Base-by-base conservation (phyloP, 192 early-diverging fungal species). In the Coemansia sp. region DNA sequence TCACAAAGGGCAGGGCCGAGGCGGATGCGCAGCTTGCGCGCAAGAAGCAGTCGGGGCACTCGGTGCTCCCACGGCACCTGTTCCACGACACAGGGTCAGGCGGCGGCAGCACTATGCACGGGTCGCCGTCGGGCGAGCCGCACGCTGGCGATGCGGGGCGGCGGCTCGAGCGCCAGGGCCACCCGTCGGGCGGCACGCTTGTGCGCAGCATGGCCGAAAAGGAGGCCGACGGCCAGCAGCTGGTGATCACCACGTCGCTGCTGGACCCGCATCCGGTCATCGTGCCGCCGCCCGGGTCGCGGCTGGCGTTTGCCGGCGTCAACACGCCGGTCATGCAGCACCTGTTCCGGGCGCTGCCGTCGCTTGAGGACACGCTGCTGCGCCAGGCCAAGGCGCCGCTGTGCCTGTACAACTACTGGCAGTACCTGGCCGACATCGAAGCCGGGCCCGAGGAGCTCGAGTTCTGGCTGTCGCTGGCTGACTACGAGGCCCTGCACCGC, bases 341-440 rank as follows among this genome's bases (percentile, higher is more conserved):
- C 23, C 52, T 46, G 22, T 58, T 79, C 32, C 70, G 77, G 23
- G 50, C 58, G 8, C 70, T 90, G 45, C 88, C 88, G 3, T 82
- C 81, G n/a, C 64, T 90, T 21, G 81, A 87, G 31, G 79, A 88
- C 56, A 84, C 86, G 12, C 75, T 90, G 8, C 54, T 75, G 43
- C 74, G 88, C 19, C 85, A 82, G 36, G 85, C 86, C 1, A 53
- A 71, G 27, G 84, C 83, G 8, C 88, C 88, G 2, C 74, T 90
- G 23, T 90, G 88, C 47, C 66, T 90, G n/a, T 88, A 78, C 51
- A 88, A 88, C 59, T 88, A 82, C 68, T 90, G 86, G 64, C 69
- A 87, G 40, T 82, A 84, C 32, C 79, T 90, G 75, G 65, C 84
- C n/a, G 85, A 88, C 52, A 61, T 79, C 40, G 82, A 86, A 41